Conservation (phyloP, 108 stramenopile genomes). For the Cyclotella distinguenda region DNA sequence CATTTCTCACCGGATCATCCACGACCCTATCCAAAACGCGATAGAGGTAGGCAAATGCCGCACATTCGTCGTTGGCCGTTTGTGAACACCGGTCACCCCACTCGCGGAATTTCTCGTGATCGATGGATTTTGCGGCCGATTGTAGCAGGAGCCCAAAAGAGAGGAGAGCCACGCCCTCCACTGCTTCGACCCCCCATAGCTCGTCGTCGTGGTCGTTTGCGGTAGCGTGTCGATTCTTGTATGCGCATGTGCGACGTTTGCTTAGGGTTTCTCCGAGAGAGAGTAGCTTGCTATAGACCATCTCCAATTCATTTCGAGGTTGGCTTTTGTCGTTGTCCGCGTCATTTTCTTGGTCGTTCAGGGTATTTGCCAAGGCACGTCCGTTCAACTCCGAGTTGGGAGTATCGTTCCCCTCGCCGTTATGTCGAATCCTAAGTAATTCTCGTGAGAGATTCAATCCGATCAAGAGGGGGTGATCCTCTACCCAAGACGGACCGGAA, state of each 20-base stretch:
- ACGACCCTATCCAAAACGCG: slow-evolving; percentile 43
- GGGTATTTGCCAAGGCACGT: neutral
- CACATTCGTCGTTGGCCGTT: slow-evolving; percentile 56
- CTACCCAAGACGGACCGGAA: slow-evolving; percentile 37
- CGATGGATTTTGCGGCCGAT: slow-evolving; percentile 20
- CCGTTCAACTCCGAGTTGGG: neutral
- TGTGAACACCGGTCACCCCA: slow-evolving; percentile 43
- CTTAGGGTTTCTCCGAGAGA: slow-evolving; percentile 19
- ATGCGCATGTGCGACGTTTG: slow-evolving; percentile 29
- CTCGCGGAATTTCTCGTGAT: slow-evolving; percentile 2
- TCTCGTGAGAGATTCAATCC: slow-evolving; percentile 20
- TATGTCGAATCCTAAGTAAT: neutral
- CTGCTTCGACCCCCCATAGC: slow-evolving; percentile 32
- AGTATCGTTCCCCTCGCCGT: neutral
- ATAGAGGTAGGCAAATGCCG: slow-evolving; percentile 56
- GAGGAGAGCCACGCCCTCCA: slow-evolving; percentile 52
- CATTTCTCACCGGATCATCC: slow-evolving; percentile 9
- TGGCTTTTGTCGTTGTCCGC: slow-evolving; percentile 17
- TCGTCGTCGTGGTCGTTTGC: slow-evolving; percentile 16
- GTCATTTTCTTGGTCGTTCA: neutral
- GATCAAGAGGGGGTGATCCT: slow-evolving; percentile 48
- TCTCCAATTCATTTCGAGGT: slow-evolving; percentile 15
- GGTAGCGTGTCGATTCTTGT: neutral
- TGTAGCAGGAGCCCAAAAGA: slow-evolving; percentile 65
- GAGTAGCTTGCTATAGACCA: slow-evolving; percentile 14